Percentiles rank a stretch among this genome's conserved stretches.
phyloP scores from a whole-genome alignment of 805 yeast genomes.

The Kodamaea hsintzibuensis region DNA sequence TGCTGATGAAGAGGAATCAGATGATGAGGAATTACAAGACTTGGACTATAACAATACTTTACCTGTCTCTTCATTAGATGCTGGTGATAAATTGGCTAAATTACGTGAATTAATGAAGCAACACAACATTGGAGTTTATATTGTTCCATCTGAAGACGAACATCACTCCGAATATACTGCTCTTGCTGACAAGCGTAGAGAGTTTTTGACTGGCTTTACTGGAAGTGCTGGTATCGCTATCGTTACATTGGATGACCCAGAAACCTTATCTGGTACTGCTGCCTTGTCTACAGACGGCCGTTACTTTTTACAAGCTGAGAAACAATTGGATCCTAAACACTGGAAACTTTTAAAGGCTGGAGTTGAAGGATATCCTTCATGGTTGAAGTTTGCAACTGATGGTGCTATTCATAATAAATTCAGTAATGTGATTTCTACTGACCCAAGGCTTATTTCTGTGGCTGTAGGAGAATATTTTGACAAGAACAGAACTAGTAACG shows the following conservation, averaged over 20 bases:
- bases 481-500: conserved; percentile 19
- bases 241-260: conserved; percentile 54
- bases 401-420: conserved; percentile 53
- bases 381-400: conserved; percentile 73
- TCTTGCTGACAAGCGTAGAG: conserved; percentile 76
- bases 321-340: conserved; percentile 66
- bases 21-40: conserved; percentile 25
- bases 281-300: conserved; percentile 92
- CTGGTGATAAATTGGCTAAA: conserved; percentile 49
- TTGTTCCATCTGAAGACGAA: conserved; percentile 86
- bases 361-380: conserved; percentile 61
- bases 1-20: conserved; percentile 17
- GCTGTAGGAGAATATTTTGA: conserved; percentile 44
- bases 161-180: conserved; percentile 92
- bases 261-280: conserved; percentile 59
- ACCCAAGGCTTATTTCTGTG: conserved; percentile 70
- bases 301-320: conserved; percentile 86
- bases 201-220: conserved; percentile 81
- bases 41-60: conserved; percentile 14
- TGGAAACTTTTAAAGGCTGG: conserved; percentile 88
- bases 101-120: conserved; percentile 66
- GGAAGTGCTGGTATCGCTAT: conserved; percentile 94
- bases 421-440: conserved; percentile 69
- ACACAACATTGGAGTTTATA: conserved; percentile 67
- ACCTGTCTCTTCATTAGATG: conserved; percentile 2